Percentiles rank a stretch among this genome's conserved stretches.
phyloP scores from a whole-genome alignment of 257 asterid species.

The Scutellaria minor region DNA sequence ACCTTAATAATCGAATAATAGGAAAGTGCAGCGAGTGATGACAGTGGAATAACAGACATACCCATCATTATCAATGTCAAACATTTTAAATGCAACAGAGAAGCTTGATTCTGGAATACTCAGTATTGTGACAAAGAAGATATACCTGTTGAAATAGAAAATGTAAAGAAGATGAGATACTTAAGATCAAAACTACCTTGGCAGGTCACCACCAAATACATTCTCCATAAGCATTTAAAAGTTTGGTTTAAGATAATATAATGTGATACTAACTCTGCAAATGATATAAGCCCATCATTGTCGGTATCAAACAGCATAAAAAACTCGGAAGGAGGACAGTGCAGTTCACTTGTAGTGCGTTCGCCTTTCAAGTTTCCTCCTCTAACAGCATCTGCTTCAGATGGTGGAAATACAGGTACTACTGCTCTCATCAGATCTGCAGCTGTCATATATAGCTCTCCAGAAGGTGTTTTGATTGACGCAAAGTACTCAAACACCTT shows the following conservation, averaged over 20 bases:
- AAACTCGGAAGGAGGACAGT: slow-evolving; percentile 74
- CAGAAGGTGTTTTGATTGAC: slow-evolving; percentile 54
- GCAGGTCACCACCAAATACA: neutral
- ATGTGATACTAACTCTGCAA: slow-evolving; percentile 70
- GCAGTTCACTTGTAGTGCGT: slow-evolving; percentile 46
- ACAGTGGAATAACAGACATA: slow-evolving; percentile 33
- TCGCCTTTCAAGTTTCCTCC: slow-evolving; percentile 84
- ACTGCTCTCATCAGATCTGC: slow-evolving; percentile 89
- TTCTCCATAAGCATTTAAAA: neutral
- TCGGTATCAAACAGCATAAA: slow-evolving; percentile 89
- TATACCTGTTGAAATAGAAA: slow-evolving; percentile 56
- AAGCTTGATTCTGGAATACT: slow-evolving; percentile 93
- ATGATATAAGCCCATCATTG: slow-evolving; percentile 86
- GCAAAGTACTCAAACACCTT: slow-evolving; percentile 97
- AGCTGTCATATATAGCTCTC: slow-evolving; percentile 84
- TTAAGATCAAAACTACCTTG: neutral
- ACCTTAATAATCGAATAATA: neutral
- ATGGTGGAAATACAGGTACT: slow-evolving; percentile 90
- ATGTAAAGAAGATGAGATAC: neutral
- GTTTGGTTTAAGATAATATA: neutral
- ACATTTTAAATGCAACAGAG: slow-evolving; percentile 81
- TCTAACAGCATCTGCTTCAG: slow-evolving; percentile 70
- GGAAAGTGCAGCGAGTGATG: neutral
- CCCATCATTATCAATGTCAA: slow-evolving; percentile 84
- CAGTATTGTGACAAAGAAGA: slow-evolving; percentile 82